phyloP scores from a whole-genome alignment of 257 asterid genomes.

The Linaria vulgaris region DNA sequence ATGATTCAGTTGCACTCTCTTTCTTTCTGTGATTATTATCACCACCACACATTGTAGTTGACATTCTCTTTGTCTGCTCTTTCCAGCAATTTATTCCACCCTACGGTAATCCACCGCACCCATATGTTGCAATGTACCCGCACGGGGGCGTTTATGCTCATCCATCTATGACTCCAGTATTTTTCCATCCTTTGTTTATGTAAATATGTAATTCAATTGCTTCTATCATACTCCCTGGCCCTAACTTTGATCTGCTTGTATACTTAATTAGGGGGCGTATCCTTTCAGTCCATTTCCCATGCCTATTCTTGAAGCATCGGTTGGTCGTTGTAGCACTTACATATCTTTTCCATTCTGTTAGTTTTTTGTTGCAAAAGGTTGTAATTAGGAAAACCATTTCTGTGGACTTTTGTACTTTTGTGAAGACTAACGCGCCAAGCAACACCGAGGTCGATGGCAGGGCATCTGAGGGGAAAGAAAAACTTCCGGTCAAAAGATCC shows the following conservation, averaged over 20 bases:
- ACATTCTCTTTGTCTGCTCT: slow-evolving; percentile 21
- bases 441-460: slow-evolving; percentile 72
- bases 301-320: slow-evolving; percentile 58
- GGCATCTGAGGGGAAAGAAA: slow-evolving; percentile 77
- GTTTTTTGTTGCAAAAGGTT: background rate
- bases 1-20: background rate
- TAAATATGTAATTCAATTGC: slow-evolving; percentile 20
- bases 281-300: slow-evolving; percentile 88
- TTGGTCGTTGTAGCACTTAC: slow-evolving; percentile 31
- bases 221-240: slow-evolving; percentile 5
- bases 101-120: slow-evolving; percentile 94
- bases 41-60: background rate
- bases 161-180: slow-evolving; percentile 93
- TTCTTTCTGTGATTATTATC: slow-evolving; percentile 8
- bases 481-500: slow-evolving; percentile 90
- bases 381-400: background rate
- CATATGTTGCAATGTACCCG: slow-evolving; percentile 97
- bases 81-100: slow-evolving; percentile 93
- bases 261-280: slow-evolving; percentile 67
- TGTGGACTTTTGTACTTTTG: background rate
- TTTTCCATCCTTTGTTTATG: slow-evolving; percentile 17
- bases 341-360: background rate
- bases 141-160: slow-evolving; percentile 91
- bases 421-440: slow-evolving; percentile 61
- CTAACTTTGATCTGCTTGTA: slow-evolving; percentile 19